These are phyloP conservation scores for Scheffersomyces segobiensis DNA, from an alignment of 1,139 yeast species.

Conservation along the genomic window DNA sequence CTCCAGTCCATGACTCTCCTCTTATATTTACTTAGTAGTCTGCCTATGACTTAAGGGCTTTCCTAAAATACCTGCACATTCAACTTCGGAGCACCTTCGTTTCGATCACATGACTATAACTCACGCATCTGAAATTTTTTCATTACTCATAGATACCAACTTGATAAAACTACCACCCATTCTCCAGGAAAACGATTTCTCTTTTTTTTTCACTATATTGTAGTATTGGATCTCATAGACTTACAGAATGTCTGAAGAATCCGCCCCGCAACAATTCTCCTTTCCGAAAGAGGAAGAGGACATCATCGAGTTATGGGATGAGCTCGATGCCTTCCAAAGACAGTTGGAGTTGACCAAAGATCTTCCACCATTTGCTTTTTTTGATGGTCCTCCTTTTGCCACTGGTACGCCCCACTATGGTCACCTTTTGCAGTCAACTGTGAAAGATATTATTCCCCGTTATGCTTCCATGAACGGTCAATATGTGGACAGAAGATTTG, in stretches of 20 bases:
- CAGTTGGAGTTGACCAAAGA: constrained; percentile 82
- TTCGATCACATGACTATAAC: background rate
- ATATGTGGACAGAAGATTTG: constrained; percentile 95
- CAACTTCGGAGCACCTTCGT: background rate
- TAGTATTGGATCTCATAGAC: background rate
- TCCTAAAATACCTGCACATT: background rate
- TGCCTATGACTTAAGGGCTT: background rate
- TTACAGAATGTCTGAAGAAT: constrained; percentile 33
- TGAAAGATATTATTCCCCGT: constrained; percentile 95
- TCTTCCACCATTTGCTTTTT: constrained; percentile 85
- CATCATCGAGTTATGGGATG: constrained; percentile 79
- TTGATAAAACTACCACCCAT: background rate
- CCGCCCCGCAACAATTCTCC: constrained; percentile 39
- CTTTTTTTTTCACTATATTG: background rate
- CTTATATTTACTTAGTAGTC: too few species aligned
- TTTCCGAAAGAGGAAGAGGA: constrained; percentile 90
- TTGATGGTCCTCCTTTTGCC: constrained; percentile 99
- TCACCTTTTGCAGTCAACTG: constrained; percentile 92
- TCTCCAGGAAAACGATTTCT: background rate
- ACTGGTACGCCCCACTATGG: constrained; percentile 99
- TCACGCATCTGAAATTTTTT: background rate
- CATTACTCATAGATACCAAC: background rate
- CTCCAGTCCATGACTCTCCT: too few species aligned
- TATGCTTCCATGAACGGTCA: constrained; percentile 97
- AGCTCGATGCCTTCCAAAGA: constrained; percentile 88